These are phyloP conservation scores for Trichosphaerium sp. DNA, from an alignment of 78 protist species.

Conservation along the genomic window DNA sequence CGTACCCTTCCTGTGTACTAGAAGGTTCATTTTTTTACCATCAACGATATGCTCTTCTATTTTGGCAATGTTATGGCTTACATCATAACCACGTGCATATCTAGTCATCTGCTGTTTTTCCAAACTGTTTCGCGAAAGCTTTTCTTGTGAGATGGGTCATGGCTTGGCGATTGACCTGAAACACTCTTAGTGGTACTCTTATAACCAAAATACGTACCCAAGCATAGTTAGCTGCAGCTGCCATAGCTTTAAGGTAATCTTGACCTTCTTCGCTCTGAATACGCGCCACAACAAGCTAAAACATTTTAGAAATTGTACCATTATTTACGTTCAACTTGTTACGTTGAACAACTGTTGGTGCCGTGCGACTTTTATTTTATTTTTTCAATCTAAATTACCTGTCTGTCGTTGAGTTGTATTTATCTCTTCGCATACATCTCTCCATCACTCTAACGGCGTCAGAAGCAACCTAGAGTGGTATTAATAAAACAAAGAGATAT, in stretches of 20 bases:
- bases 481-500: too few species aligned
- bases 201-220: too few species aligned
- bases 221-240: constrained; percentile 86
- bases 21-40: constrained; percentile 54
- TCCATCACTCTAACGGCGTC: constrained; percentile 84
- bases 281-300: constrained; percentile 55
- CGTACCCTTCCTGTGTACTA: constrained; percentile 95
- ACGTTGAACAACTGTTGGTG: too few species aligned
- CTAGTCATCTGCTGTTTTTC: constrained; percentile 78
- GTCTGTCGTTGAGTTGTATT: constrained; percentile 70
- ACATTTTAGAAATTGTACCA: too few species aligned
- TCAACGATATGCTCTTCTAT: constrained; percentile 78
- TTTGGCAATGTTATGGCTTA: constrained; percentile 92
- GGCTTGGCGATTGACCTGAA: constrained; percentile 67
- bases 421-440: constrained; percentile 65
- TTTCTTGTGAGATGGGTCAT: constrained; percentile 72
- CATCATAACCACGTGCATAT: constrained; percentile 90
- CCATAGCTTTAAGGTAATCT: constrained; percentile 80
- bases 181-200: too few species aligned
- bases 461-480: too few species aligned
- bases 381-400: too few species aligned
- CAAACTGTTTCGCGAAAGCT: constrained; percentile 68
- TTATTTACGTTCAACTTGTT: too few species aligned
- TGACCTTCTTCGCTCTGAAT: constrained; percentile 42
- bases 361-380: too few species aligned